Evolutionary conservation across 1,284 basidiomycete genomes (phyloP).

Genomic region (Ceratobasidium sp.): DNA sequence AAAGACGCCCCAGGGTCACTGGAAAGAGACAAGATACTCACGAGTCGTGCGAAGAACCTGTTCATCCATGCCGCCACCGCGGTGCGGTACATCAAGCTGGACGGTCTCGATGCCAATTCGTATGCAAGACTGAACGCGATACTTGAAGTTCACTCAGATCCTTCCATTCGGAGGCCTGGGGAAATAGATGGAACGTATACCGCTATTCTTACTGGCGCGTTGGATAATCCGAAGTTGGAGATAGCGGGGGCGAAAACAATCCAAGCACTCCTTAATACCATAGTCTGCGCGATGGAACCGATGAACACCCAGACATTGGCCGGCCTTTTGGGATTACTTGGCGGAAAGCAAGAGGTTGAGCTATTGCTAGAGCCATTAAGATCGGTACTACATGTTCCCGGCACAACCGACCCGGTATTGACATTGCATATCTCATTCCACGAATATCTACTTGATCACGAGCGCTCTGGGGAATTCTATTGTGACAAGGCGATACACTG

Average conservation of each 20-base stretch:
- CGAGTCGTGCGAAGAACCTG: neutral
- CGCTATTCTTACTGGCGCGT: neutral
- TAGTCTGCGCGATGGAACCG: constrained; percentile 15
- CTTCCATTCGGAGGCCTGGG: neutral
- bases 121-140: neutral
- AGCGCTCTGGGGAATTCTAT: neutral
- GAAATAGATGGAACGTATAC: constrained; percentile 15
- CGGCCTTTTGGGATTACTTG: neutral
- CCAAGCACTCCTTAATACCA: neutral
- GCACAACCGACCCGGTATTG: neutral
- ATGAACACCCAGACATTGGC: neutral
- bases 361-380: neutral
- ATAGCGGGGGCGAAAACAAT: neutral
- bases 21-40: neutral
- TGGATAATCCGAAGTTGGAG: neutral
- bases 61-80: constrained; percentile 45
- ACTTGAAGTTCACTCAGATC: neutral
- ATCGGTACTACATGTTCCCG: neutral
- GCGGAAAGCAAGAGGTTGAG: too few relatives aligned
- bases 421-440: neutral
- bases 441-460: neutral
- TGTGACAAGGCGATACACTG: neutral
- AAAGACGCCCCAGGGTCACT: neutral
- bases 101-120: neutral
- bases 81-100: constrained; percentile 8